Base-by-base conservation (phyloP, 2,329 filamentous ascomycete species). In the Trichoderma hamatum region DNA sequence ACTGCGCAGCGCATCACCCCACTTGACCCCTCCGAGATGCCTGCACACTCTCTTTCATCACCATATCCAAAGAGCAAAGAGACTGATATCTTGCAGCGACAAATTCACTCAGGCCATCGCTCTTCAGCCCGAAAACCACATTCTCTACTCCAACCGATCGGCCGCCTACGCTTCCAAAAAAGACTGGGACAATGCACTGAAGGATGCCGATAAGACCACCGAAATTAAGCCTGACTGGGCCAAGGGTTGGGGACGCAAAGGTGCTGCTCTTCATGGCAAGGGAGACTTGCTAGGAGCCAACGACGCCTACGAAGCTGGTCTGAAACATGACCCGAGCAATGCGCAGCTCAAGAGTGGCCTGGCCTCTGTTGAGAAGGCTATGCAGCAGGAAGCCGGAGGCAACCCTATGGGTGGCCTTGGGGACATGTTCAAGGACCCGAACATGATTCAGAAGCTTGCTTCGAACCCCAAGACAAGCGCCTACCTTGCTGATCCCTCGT, bases 181-280 rank as follows among this genome's bases (percentile, higher is more conserved):
- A 80, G 89, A 98, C 70, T 99, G 92, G 85, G 84, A 92, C 72
- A 87, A 91, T 74, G 96, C 96, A 24, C 84, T 98, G 30, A 86
- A 91, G 72, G 96, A 99, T 85, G 96, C 96, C 69, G 90, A 90
- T 78, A 97, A 97, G 86, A 96, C 93, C 3, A 96, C 92, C 67
- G 89, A 97, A 82, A 85, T 99, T 80, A 98, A 99, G 86, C 92
- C 95, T 14, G 96, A 98, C 84, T 99, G 96, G 96, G 90, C 93
- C 70, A 98, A 98, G 83, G 96, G 96, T 73, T 97, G 93, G 91
- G 91, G 92, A 70, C 90, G 96, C 71, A 97, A 97, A 81, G 96
- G 95, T 73, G 91, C 94, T 72, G 96, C 96, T 68, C 86, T 94
- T 39, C 96, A 97, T 80, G 96, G 96, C 56, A 84, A 90, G 70